Evolutionary conservation across 1,139 yeast genomes (phyloP).

Genomic region (Kodamaea ohmeri): DNA sequence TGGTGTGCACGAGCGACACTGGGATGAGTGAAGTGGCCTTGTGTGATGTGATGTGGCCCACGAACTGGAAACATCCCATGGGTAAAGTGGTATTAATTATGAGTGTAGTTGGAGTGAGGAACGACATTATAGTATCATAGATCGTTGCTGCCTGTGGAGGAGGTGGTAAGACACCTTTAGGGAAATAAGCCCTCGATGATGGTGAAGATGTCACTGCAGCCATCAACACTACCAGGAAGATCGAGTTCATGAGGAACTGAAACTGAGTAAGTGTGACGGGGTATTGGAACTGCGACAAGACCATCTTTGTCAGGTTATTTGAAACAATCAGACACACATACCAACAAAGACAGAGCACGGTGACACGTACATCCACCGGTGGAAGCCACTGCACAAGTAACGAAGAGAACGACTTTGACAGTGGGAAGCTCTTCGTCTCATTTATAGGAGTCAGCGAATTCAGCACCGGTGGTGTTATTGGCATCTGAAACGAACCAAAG

Average conservation of each 20-base stretch:
- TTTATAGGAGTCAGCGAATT: constrained; percentile 33
- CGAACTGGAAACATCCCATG: constrained; percentile 89
- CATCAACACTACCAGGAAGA: constrained; percentile 43
- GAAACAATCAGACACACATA: constrained; percentile 79
- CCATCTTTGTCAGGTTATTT: constrained; percentile 74
- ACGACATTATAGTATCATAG: constrained; percentile 22
- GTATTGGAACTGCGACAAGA: constrained; percentile 63
- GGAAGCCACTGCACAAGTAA: constrained; percentile 19
- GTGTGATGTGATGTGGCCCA: constrained; percentile 87
- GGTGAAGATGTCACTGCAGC: constrained; percentile 11
- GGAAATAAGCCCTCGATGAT: constrained; percentile 34
- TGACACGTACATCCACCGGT: constrained; percentile 30
- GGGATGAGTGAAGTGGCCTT: constrained; percentile 87
- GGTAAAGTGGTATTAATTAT: constrained; percentile 74
- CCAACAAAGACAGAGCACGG: constrained; percentile 66
- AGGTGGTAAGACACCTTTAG: constrained; percentile 57
- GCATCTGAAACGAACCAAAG: constrained; percentile 19
- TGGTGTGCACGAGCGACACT: constrained; percentile 87
- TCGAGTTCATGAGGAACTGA: constrained; percentile 72
- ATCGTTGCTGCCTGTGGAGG: constrained; percentile 34
- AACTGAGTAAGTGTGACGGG: constrained; percentile 85
- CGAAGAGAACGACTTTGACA: neutral
- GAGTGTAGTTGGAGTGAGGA: constrained; percentile 52
- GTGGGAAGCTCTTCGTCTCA: constrained; percentile 11
- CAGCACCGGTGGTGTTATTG: constrained; percentile 40